phyloP scores from a whole-genome alignment of 208 protist genomes.

The Crithidia acanthocephali region DNA sequence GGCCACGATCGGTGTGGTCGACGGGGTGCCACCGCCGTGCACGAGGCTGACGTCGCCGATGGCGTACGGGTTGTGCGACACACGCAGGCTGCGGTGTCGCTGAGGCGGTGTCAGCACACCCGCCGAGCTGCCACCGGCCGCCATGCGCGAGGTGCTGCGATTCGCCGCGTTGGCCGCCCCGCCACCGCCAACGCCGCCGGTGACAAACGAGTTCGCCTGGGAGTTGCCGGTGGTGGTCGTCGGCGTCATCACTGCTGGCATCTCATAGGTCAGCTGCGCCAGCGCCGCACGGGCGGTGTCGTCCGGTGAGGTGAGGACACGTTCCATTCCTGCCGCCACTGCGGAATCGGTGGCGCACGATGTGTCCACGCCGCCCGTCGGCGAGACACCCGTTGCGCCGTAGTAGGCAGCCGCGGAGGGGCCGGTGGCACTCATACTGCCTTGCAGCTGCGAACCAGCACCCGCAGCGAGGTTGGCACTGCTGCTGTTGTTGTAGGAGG shows the following conservation, averaged over 20 bases:
- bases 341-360: too few species aligned
- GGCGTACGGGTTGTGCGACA: slow-evolving; percentile 31
- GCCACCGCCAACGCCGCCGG: neutral
- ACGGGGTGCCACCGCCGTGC: neutral
- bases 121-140: neutral
- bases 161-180: too few species aligned
- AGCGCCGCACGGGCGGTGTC: neutral
- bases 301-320: neutral
- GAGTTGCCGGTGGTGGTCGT: neutral
- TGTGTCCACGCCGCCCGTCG: slow-evolving; percentile 14
- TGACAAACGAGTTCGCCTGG: neutral
- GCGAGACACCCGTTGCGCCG: slow-evolving; percentile 23
- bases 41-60: neutral
- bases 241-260: neutral
- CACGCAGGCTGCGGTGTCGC: slow-evolving; percentile 15
- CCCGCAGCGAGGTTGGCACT: neutral
- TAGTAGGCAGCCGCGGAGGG: slow-evolving; percentile 5
- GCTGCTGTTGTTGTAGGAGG: neutral
- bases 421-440: neutral
- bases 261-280: neutral
- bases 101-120: slow-evolving; percentile 4
- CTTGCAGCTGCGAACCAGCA: neutral
- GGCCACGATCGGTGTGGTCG: neutral
- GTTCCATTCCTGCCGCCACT: neutral
- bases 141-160: neutral